phyloP scores from a whole-genome alignment of 1,284 basidiomycete genomes.

The Anthracocystis panici-leucophaei region DNA sequence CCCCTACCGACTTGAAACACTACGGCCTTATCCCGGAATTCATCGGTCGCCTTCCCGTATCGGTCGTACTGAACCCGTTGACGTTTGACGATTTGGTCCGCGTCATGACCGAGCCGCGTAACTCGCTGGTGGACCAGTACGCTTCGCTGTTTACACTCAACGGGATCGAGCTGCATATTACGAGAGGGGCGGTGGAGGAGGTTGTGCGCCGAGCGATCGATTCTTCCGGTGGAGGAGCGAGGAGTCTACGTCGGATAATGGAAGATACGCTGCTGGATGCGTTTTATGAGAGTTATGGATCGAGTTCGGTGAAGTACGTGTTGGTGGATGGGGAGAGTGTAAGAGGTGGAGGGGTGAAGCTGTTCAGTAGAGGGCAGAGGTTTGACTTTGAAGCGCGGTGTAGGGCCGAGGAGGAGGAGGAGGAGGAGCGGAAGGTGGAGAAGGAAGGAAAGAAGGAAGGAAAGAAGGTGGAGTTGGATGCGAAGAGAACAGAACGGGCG shows the following conservation, averaged over 20 bases:
- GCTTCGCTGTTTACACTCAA: conserved; percentile 77
- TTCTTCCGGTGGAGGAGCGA: conserved; percentile 75
- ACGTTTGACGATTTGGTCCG: conserved; percentile 81
- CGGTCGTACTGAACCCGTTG: conserved; percentile 84
- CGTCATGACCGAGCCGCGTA: conserved; percentile 89
- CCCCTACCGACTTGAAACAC: conserved; percentile 77
- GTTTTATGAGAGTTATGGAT: conserved; percentile 42
- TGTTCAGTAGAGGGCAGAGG: conserved; percentile 42
- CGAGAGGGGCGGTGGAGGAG: conserved; percentile 11
- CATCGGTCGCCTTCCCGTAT: conserved; percentile 86
- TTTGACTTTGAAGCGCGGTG: conserved; percentile 24
- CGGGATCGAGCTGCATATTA: conserved; percentile 54
- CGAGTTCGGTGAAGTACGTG: conserved; percentile 27
- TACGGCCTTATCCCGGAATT: conserved; percentile 94
- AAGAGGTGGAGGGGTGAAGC: conserved; percentile 5
- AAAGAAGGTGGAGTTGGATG: conserved; percentile 5
- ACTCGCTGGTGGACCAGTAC: conserved; percentile 90
- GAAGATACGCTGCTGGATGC: conserved; percentile 72
- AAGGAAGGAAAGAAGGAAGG: neutral
- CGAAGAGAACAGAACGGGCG: neutral
- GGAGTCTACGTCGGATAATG: conserved; percentile 88
- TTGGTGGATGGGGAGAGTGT: conserved; percentile 26
- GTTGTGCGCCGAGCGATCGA: conserved; percentile 70
- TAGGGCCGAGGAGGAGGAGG: conserved; percentile 9
- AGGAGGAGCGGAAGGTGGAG: neutral